A percentile compares a stretch with the other conserved stretches of the same genome.
phyloP scores from a whole-genome alignment of 768 basidiomycete species.

The Suillus hirtellus region DNA sequence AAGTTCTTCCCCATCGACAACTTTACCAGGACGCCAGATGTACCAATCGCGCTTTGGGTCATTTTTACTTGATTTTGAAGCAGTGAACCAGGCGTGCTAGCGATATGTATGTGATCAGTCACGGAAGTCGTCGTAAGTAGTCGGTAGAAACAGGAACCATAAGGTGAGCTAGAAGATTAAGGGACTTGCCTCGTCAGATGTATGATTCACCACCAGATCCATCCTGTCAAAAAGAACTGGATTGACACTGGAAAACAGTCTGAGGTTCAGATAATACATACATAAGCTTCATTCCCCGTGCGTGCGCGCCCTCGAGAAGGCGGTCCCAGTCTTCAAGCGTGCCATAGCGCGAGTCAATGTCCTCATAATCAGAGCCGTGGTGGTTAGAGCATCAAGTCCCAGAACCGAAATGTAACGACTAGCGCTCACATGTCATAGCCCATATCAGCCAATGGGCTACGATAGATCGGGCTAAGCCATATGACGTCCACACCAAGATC shows the following conservation, averaged over 20 bases:
- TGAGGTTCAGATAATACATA: constrained; percentile 28
- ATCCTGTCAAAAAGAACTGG: constrained; percentile 43
- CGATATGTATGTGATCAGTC: constrained; percentile 10
- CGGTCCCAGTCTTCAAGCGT: constrained; percentile 61
- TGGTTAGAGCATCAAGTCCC: not conserved
- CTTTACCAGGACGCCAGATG: constrained; percentile 66
- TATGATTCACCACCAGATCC: constrained; percentile 79
- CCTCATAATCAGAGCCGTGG: constrained; percentile 61
- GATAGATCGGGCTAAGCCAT: constrained; percentile 75
- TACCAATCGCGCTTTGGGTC: constrained; percentile 76
- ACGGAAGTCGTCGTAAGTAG: not conserved
- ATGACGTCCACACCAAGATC: constrained; percentile 66
- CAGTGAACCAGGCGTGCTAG: constrained; percentile 72
- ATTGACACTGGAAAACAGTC: constrained; percentile 13
- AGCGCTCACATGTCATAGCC: constrained; percentile 64
- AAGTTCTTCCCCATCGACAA: constrained; percentile 49
- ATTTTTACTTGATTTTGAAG: constrained; percentile 50
- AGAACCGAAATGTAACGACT: not conserved
- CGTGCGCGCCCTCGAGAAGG: constrained; percentile 53
- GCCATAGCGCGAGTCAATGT: constrained; percentile 66
- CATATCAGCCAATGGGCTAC: constrained; percentile 69
- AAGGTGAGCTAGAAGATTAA: not conserved
- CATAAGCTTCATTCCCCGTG: constrained; percentile 72
- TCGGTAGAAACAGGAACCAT: constrained; percentile 10
- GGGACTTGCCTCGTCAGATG: constrained; percentile 57